A percentile compares a stretch with the other conserved stretches of the same genome.
phyloP scores from a whole-genome alignment of 2,329 filamentous ascomycete genomes.

The Trichothecium roseum region DNA sequence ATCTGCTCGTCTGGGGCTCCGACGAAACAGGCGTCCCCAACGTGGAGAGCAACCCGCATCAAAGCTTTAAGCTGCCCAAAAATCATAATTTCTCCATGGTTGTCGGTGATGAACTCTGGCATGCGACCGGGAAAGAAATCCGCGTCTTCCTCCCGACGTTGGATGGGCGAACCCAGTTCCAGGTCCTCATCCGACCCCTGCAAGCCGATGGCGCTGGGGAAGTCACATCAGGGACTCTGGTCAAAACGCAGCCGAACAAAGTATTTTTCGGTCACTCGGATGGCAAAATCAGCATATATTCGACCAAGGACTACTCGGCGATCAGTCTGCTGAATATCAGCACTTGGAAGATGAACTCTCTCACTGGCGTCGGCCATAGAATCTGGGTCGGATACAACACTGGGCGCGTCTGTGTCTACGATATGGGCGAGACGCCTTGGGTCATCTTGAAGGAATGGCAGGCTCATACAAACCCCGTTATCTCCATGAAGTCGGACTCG shows the following conservation, averaged over 20 bases:
- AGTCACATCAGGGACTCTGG: slow-evolving; percentile 70
- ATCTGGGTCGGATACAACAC: slow-evolving; percentile 95
- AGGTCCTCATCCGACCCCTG: slow-evolving; percentile 63
- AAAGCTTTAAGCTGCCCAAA: slow-evolving; percentile 67
- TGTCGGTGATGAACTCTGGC: slow-evolving; percentile 77
- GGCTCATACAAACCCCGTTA: slow-evolving; percentile 75
- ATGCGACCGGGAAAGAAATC: slow-evolving; percentile 78
- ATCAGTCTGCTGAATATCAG: slow-evolving; percentile 77
- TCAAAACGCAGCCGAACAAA: slow-evolving; percentile 64
- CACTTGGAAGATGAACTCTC: slow-evolving; percentile 86
- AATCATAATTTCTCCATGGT: slow-evolving; percentile 85
- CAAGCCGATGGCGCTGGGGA: slow-evolving; percentile 68
- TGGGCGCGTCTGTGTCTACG: slow-evolving; percentile 88
- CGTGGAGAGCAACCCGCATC: slow-evolving; percentile 58
- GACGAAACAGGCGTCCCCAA: slow-evolving; percentile 63
- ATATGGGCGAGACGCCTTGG: slow-evolving; percentile 77
- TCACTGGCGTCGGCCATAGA: slow-evolving; percentile 69
- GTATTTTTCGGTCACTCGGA: slow-evolving; percentile 89
- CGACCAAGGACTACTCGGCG: slow-evolving; percentile 63
- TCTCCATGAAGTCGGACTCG: slow-evolving; percentile 65
- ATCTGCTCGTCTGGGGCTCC: slow-evolving; percentile 77
- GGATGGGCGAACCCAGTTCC: slow-evolving; percentile 59
- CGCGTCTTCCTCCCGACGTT: slow-evolving; percentile 69
- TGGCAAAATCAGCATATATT: slow-evolving; percentile 92
- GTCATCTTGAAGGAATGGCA: slow-evolving; percentile 88